These are phyloP conservation scores for Yamadazyma oceani DNA, from an alignment of 1,139 yeast species.

Conservation along the genomic window DNA sequence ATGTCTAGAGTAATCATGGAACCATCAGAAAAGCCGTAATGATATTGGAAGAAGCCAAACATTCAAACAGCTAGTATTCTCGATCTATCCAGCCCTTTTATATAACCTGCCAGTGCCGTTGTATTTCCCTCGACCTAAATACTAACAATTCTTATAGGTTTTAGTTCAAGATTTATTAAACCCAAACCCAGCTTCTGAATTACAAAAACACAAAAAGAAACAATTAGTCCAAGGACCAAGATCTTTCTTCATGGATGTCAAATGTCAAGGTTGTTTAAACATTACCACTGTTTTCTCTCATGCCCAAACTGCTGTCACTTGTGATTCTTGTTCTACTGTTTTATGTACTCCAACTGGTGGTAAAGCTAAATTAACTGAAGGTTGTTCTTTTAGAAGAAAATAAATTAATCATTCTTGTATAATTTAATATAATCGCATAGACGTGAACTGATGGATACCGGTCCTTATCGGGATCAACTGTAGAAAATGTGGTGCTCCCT, in stretches of 20 bases:
- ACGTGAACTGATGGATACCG: constrained; percentile 4
- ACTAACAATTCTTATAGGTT: constrained; percentile 47
- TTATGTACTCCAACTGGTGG: constrained; percentile 99
- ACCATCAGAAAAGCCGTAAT: too few relatives aligned
- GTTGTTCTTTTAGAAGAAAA: constrained; percentile 99
- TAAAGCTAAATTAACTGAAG: constrained; percentile 99
- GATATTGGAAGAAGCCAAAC: too few relatives aligned
- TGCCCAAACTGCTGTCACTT: constrained; percentile 99
- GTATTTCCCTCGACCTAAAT: not conserved
- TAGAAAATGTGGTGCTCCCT: too few relatives aligned
- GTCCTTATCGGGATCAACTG: too few relatives aligned
- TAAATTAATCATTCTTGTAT: constrained; percentile 39
- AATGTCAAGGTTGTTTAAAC: constrained; percentile 99
- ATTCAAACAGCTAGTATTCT: too few relatives aligned
- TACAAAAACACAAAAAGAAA: constrained; percentile 96
- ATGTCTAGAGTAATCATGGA: too few relatives aligned
- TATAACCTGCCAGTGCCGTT: too few relatives aligned
- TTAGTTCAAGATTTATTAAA: constrained; percentile 97
- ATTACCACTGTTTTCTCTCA: constrained; percentile 99
- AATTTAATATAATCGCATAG: constrained; percentile 14
- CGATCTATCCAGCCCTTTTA: too few relatives aligned
- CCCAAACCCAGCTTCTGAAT: constrained; percentile 98
- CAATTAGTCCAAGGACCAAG: constrained; percentile 97
- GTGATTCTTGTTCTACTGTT: constrained; percentile 98
- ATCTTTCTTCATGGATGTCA: constrained; percentile 99